Evolutionary conservation across 371 early-diverging fungal genomes (phyloP).

Genomic region (Chytridiales sp.): DNA sequence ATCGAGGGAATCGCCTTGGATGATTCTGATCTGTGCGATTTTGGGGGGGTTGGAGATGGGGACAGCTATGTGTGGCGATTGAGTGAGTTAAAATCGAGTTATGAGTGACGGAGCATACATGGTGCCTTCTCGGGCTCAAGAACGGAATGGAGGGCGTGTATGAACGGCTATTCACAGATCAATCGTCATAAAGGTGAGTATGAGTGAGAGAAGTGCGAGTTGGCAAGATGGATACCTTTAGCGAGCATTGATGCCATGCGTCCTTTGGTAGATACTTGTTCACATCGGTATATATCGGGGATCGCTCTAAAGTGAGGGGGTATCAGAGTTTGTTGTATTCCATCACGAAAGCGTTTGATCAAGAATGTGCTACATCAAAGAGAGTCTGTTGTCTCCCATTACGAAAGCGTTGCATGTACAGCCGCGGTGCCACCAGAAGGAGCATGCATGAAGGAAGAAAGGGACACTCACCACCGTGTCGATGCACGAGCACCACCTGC

Average conservation of each 20-base stretch:
- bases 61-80: background rate
- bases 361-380: background rate
- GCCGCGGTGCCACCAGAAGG: background rate
- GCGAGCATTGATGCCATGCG: slow-evolving; percentile 30
- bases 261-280: slow-evolving; percentile 3
- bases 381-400: background rate
- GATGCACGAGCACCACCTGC: slow-evolving; percentile 40
- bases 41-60: slow-evolving; percentile 13
- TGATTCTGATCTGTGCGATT: slow-evolving; percentile 10
- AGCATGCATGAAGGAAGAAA: background rate
- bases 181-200: background rate
- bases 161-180: slow-evolving; percentile 11
- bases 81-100: background rate
- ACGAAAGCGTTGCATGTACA: background rate
- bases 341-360: background rate
- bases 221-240: background rate
- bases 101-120: background rate
- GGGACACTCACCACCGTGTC: slow-evolving; percentile 40
- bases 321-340: background rate
- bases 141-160: slow-evolving; percentile 22
- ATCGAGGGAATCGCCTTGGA: slow-evolving; percentile 15
- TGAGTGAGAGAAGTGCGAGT: background rate
- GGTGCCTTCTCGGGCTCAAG: no score
- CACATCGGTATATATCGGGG: slow-evolving; percentile 19
- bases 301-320: slow-evolving; percentile 13